phyloP scores from a whole-genome alignment of 1,284 basidiomycete genomes.

The Inonotus hispidus region DNA sequence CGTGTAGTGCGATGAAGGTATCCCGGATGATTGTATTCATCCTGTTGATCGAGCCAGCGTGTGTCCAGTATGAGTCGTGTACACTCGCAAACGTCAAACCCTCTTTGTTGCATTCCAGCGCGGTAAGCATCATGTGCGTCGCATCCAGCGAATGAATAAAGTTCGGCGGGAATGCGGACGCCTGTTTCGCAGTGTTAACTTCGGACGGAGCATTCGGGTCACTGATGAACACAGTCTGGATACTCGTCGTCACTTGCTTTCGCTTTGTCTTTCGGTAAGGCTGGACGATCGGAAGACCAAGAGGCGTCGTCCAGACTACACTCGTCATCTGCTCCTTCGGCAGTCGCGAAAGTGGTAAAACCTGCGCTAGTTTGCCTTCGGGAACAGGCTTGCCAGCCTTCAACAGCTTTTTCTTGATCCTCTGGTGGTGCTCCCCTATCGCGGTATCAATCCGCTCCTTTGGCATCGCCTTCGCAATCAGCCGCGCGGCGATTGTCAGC shows the following conservation, averaged over 20 bases:
- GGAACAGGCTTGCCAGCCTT: slow-evolving; percentile 10
- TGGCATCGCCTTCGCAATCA: slow-evolving; percentile 88
- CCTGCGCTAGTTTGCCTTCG: background rate
- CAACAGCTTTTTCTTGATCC: slow-evolving; percentile 15
- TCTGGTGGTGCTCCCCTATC: slow-evolving; percentile 26
- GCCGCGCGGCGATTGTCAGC: slow-evolving; percentile 78
- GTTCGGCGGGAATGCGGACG: slow-evolving; percentile 97
- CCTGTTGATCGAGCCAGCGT: slow-evolving; percentile 81
- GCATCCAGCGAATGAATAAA: slow-evolving; percentile 98
- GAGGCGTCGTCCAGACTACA: slow-evolving; percentile 94
- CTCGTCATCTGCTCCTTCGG: slow-evolving; percentile 92
- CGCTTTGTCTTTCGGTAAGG: slow-evolving; percentile 86
- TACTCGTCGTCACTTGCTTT: slow-evolving; percentile 79
- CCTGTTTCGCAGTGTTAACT: slow-evolving; percentile 86
- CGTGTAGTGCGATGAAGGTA: slow-evolving; percentile 91
- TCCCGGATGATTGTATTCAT: slow-evolving; percentile 92
- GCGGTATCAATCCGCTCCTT: slow-evolving; percentile 63
- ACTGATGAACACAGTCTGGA: slow-evolving; percentile 92
- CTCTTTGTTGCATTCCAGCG: slow-evolving; percentile 73
- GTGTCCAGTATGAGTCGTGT: slow-evolving; percentile 99
- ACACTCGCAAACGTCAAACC: slow-evolving; percentile 81
- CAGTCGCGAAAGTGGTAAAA: slow-evolving; percentile 36
- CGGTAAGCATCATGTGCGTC: slow-evolving; percentile 98
- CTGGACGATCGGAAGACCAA: slow-evolving; percentile 94
- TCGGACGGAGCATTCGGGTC: slow-evolving; percentile 80